A percentile compares a stretch with the other conserved stretches of the same genome.
Evolutionary conservation across 2,329 filamentous ascomycete species (phyloP).

Genomic region (Cytospora paraplurivora): DNA sequence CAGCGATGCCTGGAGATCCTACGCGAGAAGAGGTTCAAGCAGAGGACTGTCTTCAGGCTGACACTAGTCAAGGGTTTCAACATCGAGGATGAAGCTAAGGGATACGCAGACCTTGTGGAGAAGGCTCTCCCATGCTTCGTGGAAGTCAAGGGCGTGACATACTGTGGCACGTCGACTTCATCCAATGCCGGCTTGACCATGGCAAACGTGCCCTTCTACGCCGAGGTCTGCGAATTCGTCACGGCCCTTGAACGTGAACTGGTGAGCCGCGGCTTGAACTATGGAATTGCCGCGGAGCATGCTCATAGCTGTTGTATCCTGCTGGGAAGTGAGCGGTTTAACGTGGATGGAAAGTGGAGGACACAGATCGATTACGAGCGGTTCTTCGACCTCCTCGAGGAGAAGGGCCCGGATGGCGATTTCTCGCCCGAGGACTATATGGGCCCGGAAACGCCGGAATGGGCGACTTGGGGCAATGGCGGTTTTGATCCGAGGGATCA

Average conservation of each 20-base stretch:
- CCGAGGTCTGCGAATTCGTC: slow-evolving; percentile 84
- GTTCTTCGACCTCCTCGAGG: slow-evolving; percentile 84
- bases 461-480: slow-evolving; percentile 92
- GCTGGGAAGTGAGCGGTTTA: slow-evolving; percentile 80
- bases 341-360: slow-evolving; percentile 78
- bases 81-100: slow-evolving; percentile 86
- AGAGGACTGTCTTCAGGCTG: slow-evolving; percentile 91
- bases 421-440: slow-evolving; percentile 93
- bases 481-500: slow-evolving; percentile 91
- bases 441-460: slow-evolving; percentile 80
- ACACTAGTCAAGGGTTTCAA: slow-evolving; percentile 99
- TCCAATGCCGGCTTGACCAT: slow-evolving; percentile 88
- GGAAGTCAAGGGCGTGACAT: slow-evolving; percentile 95
- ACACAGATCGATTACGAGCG: slow-evolving; percentile 87
- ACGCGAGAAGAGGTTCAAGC: slow-evolving; percentile 76
- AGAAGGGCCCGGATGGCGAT: slow-evolving; percentile 62
- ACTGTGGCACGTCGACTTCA: slow-evolving; percentile 87
- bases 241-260: slow-evolving; percentile 72
- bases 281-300: slow-evolving; percentile 93
- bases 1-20: slow-evolving; percentile 87
- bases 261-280: slow-evolving; percentile 68
- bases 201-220: slow-evolving; percentile 96
- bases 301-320: slow-evolving; percentile 93
- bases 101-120: slow-evolving; percentile 87
- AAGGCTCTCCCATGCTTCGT: slow-evolving; percentile 87